Conservation (phyloP, 1,284 basidiomycete genomes). For the Entoloma clypeatum region DNA sequence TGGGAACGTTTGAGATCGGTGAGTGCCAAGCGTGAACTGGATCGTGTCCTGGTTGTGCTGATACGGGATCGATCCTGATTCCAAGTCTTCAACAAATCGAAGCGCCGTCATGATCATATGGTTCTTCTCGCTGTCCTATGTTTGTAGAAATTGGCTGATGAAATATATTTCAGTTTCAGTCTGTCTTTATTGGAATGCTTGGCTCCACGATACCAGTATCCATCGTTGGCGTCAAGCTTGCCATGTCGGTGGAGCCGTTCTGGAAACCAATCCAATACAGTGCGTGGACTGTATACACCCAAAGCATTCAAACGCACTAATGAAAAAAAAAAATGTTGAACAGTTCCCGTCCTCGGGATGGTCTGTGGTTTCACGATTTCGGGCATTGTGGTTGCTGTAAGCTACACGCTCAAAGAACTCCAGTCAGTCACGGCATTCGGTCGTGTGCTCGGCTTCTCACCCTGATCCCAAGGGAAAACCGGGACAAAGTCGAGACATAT, state of each 20-base stretch:
- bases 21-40: constrained; percentile 17
- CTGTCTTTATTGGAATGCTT: constrained; percentile 66
- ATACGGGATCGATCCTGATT: not conserved
- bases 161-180: constrained; percentile 52
- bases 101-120: constrained; percentile 72
- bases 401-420: constrained; percentile 63
- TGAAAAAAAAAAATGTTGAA: not conserved
- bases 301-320: too few relatives aligned
- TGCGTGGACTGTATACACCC: constrained; percentile 29
- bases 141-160: not conserved
- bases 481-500: constrained; percentile 79
- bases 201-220: constrained; percentile 78
- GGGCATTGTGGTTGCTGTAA: constrained; percentile 65
- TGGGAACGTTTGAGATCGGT: constrained; percentile 72
- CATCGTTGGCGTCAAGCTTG: constrained; percentile 70
- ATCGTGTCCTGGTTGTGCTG: not conserved
- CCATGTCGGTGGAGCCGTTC: constrained; percentile 74
- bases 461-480: constrained; percentile 57
- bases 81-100: constrained; percentile 65
- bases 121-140: constrained; percentile 34
- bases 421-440: constrained; percentile 40
- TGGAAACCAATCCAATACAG: constrained; percentile 82
- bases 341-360: constrained; percentile 88
- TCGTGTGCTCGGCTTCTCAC: not conserved
- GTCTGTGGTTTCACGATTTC: constrained; percentile 78